phyloP scores from a whole-genome alignment of 2,329 filamentous ascomycete species.

The Alternaria longipes region DNA sequence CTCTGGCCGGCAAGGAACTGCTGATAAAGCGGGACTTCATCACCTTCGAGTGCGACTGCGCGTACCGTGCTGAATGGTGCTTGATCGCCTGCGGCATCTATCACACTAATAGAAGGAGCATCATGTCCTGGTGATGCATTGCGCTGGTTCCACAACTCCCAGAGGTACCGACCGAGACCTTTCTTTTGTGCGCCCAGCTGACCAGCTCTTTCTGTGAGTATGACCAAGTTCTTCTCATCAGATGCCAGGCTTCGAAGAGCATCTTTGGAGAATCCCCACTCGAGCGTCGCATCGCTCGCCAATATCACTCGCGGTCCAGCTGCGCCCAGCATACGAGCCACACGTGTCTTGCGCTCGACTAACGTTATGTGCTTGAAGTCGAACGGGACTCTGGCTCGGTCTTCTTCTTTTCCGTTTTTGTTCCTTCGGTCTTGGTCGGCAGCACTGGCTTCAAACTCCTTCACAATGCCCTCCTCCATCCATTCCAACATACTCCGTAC shows the following conservation, averaged over 20 bases:
- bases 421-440: slow-evolving; percentile 45
- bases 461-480: slow-evolving; percentile 97
- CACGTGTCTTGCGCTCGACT: slow-evolving; percentile 81
- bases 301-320: slow-evolving; percentile 77
- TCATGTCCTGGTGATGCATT: slow-evolving; percentile 35
- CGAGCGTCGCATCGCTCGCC: slow-evolving; percentile 86
- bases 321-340: slow-evolving; percentile 72
- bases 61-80: slow-evolving; percentile 50
- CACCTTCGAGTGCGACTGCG: slow-evolving; percentile 73
- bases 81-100: slow-evolving; percentile 68
- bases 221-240: slow-evolving; percentile 81
- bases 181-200: slow-evolving; percentile 47
- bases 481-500: slow-evolving; percentile 97
- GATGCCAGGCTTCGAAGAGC: slow-evolving; percentile 77
- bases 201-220: slow-evolving; percentile 80
- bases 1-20: slow-evolving; percentile 90
- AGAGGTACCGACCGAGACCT: slow-evolving; percentile 75
- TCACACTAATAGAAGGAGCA: slow-evolving; percentile 60
- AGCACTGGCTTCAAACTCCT: slow-evolving; percentile 78
- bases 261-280: slow-evolving; percentile 94
- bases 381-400: slow-evolving; percentile 75
- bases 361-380: slow-evolving; percentile 88
- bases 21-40: slow-evolving; percentile 84
- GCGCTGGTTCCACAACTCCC: slow-evolving; percentile 63
- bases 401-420: slow-evolving; percentile 53